phyloP scores from a whole-genome alignment of 208 protist genomes.

The Acanthamoeba quina region DNA sequence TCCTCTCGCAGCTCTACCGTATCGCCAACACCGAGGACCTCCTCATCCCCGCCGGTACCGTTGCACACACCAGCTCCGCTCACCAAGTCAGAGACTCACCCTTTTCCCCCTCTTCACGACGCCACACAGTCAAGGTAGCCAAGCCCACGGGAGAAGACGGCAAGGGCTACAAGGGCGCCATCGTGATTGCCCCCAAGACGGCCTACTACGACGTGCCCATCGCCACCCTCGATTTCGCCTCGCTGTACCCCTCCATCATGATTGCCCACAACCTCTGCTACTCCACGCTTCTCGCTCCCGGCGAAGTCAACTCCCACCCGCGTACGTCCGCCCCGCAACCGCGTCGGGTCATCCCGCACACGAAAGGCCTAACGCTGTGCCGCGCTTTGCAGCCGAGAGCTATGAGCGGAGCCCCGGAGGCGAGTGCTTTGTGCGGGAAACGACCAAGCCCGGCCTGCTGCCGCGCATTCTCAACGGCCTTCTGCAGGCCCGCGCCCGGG shows the following conservation, averaged over 20 bases:
- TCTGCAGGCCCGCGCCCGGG: slow-evolving; percentile 93
- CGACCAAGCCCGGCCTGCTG: slow-evolving; percentile 89
- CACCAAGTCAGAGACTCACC: not conserved
- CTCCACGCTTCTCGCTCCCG: slow-evolving; percentile 90
- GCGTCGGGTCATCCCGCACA: not conserved
- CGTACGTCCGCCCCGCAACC: not conserved
- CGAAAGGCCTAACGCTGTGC: not conserved
- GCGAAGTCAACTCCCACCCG: not conserved
- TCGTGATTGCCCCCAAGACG: slow-evolving; percentile 97
- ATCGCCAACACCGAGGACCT: slow-evolving; percentile 85
- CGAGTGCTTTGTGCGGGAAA: slow-evolving; percentile 64
- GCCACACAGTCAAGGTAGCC: slow-evolving; percentile 38
- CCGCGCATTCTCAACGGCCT: slow-evolving; percentile 94
- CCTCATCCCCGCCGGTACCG: slow-evolving; percentile 85
- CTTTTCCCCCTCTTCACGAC: too few relatives aligned
- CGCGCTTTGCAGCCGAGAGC: not conserved
- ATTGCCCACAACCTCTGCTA: slow-evolving; percentile 99
- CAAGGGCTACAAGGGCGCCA: slow-evolving; percentile 96
- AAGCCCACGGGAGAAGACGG: slow-evolving; percentile 26
- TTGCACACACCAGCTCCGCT: not conserved
- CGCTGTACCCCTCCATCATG: slow-evolving; percentile 99
- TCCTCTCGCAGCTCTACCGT: slow-evolving; percentile 94
- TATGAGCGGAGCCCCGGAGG: slow-evolving; percentile 33
- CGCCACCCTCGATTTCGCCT: slow-evolving; percentile 99
- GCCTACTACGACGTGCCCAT: slow-evolving; percentile 97